phyloP scores from a whole-genome alignment of 2,329 filamentous ascomycete species.

The Byssochlamys sp. region DNA sequence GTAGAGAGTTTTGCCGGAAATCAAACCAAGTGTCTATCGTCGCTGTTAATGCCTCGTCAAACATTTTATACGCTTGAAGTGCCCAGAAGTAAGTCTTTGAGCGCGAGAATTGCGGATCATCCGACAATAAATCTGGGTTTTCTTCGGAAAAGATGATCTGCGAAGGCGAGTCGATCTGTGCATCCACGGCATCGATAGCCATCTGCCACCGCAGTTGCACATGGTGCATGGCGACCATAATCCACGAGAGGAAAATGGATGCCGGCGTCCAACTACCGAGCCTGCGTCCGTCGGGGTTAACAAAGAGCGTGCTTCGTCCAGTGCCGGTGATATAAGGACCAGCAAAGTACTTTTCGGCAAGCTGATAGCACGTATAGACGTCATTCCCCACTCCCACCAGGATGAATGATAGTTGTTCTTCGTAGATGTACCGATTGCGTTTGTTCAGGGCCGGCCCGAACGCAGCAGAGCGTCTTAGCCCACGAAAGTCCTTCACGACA shows the following conservation, averaged over 20 bases:
- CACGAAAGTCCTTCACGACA: slow-evolving; percentile 1
- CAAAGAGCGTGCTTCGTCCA: neutral
- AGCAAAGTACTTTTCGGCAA: slow-evolving; percentile 3
- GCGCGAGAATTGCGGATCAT: slow-evolving; percentile 5
- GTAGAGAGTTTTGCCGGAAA: slow-evolving; percentile 4
- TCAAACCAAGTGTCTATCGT: slow-evolving; percentile 5
- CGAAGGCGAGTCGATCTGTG: slow-evolving; percentile 4
- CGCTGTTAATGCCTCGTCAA: slow-evolving; percentile 2
- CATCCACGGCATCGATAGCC: slow-evolving; percentile 3
- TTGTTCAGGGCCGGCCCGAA: slow-evolving; percentile 2
- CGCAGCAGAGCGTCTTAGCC: slow-evolving; percentile 2
- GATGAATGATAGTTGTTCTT: slow-evolving; percentile 4
- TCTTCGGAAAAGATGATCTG: neutral
- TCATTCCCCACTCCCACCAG: slow-evolving; percentile 3
- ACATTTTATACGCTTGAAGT: slow-evolving; percentile 6
- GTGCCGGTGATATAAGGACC: slow-evolving; percentile 2
- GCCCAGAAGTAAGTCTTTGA: slow-evolving; percentile 8
- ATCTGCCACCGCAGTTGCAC: slow-evolving; percentile 4
- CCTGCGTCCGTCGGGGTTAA: neutral
- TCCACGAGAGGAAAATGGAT: slow-evolving; percentile 5
- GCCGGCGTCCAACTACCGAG: slow-evolving; percentile 1
- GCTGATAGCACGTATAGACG: slow-evolving; percentile 3
- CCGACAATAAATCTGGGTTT: slow-evolving; percentile 2
- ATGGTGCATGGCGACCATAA: slow-evolving; percentile 4
- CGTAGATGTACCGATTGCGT: slow-evolving; percentile 4